Conservation (phyloP, 768 basidiomycete species). For the Stropharia rugosoannulata region DNA sequence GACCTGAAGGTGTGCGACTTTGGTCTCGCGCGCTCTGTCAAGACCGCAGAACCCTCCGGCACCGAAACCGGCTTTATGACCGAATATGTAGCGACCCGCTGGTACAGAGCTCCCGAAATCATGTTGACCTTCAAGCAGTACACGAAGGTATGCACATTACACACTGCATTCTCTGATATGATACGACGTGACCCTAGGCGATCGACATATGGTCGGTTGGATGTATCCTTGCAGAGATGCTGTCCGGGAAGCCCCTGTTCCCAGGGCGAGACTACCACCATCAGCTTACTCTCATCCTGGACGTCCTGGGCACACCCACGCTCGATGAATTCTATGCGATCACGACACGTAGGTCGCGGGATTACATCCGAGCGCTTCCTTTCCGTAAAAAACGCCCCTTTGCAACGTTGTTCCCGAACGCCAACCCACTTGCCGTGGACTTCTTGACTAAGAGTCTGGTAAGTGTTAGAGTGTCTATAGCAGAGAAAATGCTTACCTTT, state of each 20-base stretch:
- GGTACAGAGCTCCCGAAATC: conserved; percentile 99
- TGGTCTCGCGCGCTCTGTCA: conserved; percentile 88
- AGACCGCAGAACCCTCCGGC: conserved; percentile 80
- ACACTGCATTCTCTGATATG: conserved; percentile 13
- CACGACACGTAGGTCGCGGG: conserved; percentile 85
- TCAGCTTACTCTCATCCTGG: conserved; percentile 92
- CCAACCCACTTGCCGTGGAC: conserved; percentile 69
- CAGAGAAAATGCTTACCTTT: not conserved
- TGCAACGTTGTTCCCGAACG: conserved; percentile 85
- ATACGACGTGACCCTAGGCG: conserved; percentile 41
- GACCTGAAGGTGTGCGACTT: conserved; percentile 96
- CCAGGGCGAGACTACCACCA: conserved; percentile 97
- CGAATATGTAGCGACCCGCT: conserved; percentile 96
- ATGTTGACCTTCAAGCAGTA: conserved; percentile 99
- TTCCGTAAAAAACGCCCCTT: conserved; percentile 90
- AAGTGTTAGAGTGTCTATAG: conserved; percentile 17
- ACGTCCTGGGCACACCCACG: conserved; percentile 95
- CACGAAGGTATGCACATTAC: conserved; percentile 63
- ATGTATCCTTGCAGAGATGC: conserved; percentile 93
- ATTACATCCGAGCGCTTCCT: conserved; percentile 93
- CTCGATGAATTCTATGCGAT: conserved; percentile 98
- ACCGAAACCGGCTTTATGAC: conserved; percentile 92
- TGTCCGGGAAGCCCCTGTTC: conserved; percentile 95
- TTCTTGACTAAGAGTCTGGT: conserved; percentile 83
- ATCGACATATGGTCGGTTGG: conserved; percentile 89